These are phyloP conservation scores for Zelopaecilomyces penicillatus DNA, from an alignment of 2,329 filamentous ascomycete species.

Conservation along the genomic window DNA sequence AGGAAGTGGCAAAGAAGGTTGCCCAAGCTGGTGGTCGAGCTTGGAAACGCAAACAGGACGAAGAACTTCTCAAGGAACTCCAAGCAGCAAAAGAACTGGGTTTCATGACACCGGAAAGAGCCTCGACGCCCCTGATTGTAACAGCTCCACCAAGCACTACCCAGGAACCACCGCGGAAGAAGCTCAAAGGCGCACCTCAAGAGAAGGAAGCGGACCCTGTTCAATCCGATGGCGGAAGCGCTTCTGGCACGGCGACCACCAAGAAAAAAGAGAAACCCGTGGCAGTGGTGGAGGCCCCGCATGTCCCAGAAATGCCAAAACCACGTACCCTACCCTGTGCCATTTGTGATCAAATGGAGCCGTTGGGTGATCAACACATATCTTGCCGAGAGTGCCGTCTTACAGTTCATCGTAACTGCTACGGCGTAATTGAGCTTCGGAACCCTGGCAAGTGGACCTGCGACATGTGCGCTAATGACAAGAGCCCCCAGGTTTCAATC, in stretches of 20 bases:
- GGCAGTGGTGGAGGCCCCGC: slow-evolving; percentile 44
- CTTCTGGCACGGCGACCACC: slow-evolving; percentile 24
- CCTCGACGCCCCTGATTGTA: slow-evolving; percentile 27
- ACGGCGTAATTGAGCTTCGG: slow-evolving; percentile 69
- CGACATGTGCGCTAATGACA: slow-evolving; percentile 93
- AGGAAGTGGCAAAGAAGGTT: slow-evolving; percentile 85
- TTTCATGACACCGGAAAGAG: slow-evolving; percentile 34
- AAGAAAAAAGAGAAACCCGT: slow-evolving; percentile 59
- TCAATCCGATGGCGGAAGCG: slow-evolving; percentile 37
- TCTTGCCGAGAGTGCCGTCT: slow-evolving; percentile 82
- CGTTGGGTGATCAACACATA: slow-evolving; percentile 61
- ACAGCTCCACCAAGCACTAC: slow-evolving; percentile 16
- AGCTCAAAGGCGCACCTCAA: slow-evolving; percentile 45
- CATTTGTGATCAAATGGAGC: slow-evolving; percentile 69
- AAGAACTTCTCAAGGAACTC: slow-evolving; percentile 75
- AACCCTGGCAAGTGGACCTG: slow-evolving; percentile 79
- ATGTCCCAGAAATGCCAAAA: slow-evolving; percentile 67
- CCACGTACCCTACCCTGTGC: slow-evolving; percentile 75
- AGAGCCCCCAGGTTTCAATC: slow-evolving; percentile 85
- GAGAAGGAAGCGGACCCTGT: slow-evolving; percentile 44
- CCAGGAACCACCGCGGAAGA: slow-evolving; percentile 55
- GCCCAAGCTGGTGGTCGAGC: slow-evolving; percentile 69
- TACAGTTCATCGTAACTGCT: slow-evolving; percentile 86
- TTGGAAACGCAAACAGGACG: slow-evolving; percentile 83
- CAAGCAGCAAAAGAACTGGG: slow-evolving; percentile 54